Evolutionary conservation across 768 basidiomycete species (phyloP), one percentile per base, ranked within the genome.

Genomic region (Tricholoma furcatifolium): DNA sequence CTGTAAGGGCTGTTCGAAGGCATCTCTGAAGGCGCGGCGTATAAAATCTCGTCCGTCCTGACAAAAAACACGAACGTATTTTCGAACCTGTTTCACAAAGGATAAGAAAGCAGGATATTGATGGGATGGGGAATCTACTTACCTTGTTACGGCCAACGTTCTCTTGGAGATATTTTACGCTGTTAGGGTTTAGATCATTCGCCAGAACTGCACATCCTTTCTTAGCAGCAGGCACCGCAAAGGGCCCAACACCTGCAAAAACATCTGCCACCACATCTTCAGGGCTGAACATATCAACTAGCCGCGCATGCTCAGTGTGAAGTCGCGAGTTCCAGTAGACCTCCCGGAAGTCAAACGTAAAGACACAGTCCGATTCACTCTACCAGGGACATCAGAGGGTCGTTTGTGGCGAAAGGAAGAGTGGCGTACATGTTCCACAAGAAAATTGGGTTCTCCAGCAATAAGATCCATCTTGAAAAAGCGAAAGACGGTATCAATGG

Each of bases 301-400:
- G 76, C 2, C 95, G 86, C 23, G 85, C 83, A 64, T 99, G 97
- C 65, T 99, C 97, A 4, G 85, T 84, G 52, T 93, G 89, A 32
- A 99, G 73, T 34, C 97, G 85, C 14, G 95, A 96, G 73, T 99
- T 99, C 95, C 95, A 99, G 70, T 99, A 99, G 11, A 98, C 97
- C 64, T 85, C 78, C 6, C 88, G 85, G 65, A 98, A 99, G 67
- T 99, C 94, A 62, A 99, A 98, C 1, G 80, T 86, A 70, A 98
- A 98, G 30, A 74, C 76, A 67, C 94, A 98, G 60, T 84, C 80
- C 7, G 87, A 82, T 74, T 99, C 96, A 57, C 79, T 79, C 94
- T 97, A 62, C 12, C 15, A 54, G 50, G 35, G 20, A 7, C 24
- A 42, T 32, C 11, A 50, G 45, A 44, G 15, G 34, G 36, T 38